phyloP scores from a whole-genome alignment of 306 rosid genomes.

The Pyrus betulifolia region DNA sequence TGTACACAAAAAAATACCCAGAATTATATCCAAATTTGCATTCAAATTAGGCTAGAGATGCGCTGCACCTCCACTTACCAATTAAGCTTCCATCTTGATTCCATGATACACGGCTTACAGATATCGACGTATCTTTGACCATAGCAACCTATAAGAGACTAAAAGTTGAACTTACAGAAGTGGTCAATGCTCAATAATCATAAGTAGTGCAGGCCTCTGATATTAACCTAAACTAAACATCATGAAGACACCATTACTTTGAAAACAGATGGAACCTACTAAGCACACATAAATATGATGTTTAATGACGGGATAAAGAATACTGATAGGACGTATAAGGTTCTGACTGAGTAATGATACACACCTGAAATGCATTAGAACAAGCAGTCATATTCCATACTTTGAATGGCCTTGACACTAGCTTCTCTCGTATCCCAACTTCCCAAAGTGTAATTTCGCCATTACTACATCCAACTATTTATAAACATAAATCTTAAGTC shows the following conservation, averaged over 20 bases:
- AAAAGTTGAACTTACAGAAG: not conserved
- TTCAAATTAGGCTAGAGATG: not conserved
- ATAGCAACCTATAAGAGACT: constrained; percentile 30
- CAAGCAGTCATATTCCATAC: constrained; percentile 24
- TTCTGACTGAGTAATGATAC: not conserved
- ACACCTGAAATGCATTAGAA: constrained; percentile 40
- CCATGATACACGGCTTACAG: constrained; percentile 59
- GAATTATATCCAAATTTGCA: constrained; percentile 7
- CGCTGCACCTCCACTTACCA: constrained; percentile 32
- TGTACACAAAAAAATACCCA: constrained; percentile 22
- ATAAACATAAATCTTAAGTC: constrained; percentile 11
- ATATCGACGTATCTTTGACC: constrained; percentile 42
- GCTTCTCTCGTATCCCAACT: constrained; percentile 32
- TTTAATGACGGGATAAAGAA: not conserved
- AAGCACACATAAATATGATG: not conserved
- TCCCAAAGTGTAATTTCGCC: constrained; percentile 65
- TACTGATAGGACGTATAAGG: not conserved
- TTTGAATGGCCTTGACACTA: constrained; percentile 39
- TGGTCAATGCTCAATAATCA: not conserved
- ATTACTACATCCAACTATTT: constrained; percentile 45
- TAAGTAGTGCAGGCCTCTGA: not conserved
- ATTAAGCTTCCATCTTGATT: constrained; percentile 62
- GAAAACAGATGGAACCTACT: not conserved
- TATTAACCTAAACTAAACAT: not conserved
- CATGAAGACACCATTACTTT: not conserved